Evolutionary conservation across 1,139 yeast genomes (phyloP).

Genomic region (Kurtzmaniella quercitrusa): DNA sequence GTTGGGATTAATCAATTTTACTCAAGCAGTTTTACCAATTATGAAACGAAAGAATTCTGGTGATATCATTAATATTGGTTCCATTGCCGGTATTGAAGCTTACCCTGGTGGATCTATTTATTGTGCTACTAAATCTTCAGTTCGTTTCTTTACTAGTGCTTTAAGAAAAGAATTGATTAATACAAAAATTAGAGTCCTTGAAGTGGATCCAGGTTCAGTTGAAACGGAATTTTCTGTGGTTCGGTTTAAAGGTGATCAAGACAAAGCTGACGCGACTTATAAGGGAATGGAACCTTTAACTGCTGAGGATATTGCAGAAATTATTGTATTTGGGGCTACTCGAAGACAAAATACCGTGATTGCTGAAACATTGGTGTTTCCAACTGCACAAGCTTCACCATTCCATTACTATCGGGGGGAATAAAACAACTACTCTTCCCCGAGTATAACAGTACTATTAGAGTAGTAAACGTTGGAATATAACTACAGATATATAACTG

Average conservation of each 20-base stretch:
- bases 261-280: conserved; percentile 41
- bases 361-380: conserved; percentile 48
- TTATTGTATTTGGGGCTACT: conserved; percentile 45
- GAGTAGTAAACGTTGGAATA: neutral
- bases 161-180: conserved; percentile 45
- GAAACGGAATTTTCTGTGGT: conserved; percentile 48
- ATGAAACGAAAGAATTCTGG: conserved; percentile 52
- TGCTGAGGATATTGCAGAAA: conserved; percentile 48
- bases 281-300: conserved; percentile 43
- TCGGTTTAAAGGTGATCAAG: conserved; percentile 41
- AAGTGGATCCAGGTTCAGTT: conserved; percentile 51
- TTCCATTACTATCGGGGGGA: conserved; percentile 35
- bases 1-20: conserved; percentile 63
- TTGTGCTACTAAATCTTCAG: conserved; percentile 49
- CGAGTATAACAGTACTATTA: neutral
- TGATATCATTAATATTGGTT: conserved; percentile 47
- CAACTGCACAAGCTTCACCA: conserved; percentile 57
- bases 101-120: conserved; percentile 50
- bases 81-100: conserved; percentile 49
- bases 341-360: conserved; percentile 48
- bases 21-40: conserved; percentile 61
- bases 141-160: conserved; percentile 42
- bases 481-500: too few species aligned
- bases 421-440: too few species aligned
- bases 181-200: conserved; percentile 45